These are phyloP conservation scores for Chlamydomonas sp. DNA, from an alignment of 139 green algal genomes.

Conservation along the genomic window DNA sequence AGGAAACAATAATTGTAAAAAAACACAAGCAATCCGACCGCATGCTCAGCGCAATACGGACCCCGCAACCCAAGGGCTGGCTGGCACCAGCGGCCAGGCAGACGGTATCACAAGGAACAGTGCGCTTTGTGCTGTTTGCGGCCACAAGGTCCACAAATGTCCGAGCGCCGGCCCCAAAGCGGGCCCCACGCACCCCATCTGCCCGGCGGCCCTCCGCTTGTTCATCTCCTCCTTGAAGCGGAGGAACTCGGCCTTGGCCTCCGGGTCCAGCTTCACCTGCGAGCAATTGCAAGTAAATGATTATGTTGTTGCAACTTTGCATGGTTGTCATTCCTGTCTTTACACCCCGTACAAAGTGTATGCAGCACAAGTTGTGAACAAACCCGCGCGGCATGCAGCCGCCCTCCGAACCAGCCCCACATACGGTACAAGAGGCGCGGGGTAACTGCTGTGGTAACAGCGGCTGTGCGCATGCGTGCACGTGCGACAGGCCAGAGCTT, in stretches of 20 bases:
- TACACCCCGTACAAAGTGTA: too few relatives aligned
- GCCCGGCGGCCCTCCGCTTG: neutral
- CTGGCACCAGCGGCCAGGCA: neutral
- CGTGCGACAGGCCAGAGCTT: too few relatives aligned
- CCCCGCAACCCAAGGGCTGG: neutral
- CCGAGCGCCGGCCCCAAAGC: neutral
- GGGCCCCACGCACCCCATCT: conserved; percentile 1
- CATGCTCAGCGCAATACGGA: neutral
- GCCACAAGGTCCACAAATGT: neutral
- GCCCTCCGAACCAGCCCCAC: too few relatives aligned
- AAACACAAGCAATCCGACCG: neutral
- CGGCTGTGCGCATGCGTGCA: too few relatives aligned
- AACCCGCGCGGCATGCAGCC: too few relatives aligned
- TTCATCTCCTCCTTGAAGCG: conserved; percentile 41
- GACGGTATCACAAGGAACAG: too few relatives aligned
- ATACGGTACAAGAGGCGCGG: too few relatives aligned
- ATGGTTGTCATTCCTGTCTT: neutral
- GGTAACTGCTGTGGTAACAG: neutral
- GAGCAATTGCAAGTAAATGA: neutral
- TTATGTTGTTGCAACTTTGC: neutral
- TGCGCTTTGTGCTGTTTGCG: too few relatives aligned
- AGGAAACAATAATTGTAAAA: neutral
- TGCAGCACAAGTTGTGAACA: too few relatives aligned
- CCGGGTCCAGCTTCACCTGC: conserved; percentile 30
- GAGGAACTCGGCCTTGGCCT: conserved; percentile 29